Percentiles rank a stretch among this genome's conserved stretches.
Conservation (phyloP, 2,329 filamentous ascomycete genomes). For the Nannizziopsis barbatae region DNA sequence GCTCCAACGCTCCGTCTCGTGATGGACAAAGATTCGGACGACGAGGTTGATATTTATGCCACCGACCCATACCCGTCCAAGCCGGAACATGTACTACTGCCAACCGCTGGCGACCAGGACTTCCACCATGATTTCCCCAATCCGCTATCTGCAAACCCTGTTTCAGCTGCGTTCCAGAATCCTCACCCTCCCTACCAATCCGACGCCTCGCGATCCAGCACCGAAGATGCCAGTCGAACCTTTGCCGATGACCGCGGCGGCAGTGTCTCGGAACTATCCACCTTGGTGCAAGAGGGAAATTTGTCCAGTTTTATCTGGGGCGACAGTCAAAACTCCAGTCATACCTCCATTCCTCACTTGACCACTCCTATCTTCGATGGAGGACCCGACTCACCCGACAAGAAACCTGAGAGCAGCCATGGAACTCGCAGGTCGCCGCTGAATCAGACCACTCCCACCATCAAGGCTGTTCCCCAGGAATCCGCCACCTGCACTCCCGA, state of each 20-base stretch:
- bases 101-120: constrained; percentile 29
- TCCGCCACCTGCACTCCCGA: constrained; percentile 19
- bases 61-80: constrained; percentile 39
- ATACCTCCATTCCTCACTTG: constrained; percentile 15
- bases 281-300: constrained; percentile 11
- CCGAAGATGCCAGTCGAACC: constrained; percentile 7
- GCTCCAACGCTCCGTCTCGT: constrained; percentile 30
- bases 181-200: neutral
- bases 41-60: constrained; percentile 32
- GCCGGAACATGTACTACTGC: constrained; percentile 36
- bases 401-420: constrained; percentile 15
- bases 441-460: constrained; percentile 19
- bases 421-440: constrained; percentile 21
- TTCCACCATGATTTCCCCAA: constrained; percentile 17
- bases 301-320: constrained; percentile 15
- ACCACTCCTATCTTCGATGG: constrained; percentile 15
- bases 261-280: constrained; percentile 13
- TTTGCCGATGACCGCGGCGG: constrained; percentile 5
- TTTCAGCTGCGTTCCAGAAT: constrained; percentile 23
- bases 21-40: constrained; percentile 22
- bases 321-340: constrained; percentile 15
- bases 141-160: constrained; percentile 14
- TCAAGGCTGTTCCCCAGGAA: constrained; percentile 29
- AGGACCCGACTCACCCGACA: constrained; percentile 20
- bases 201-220: constrained; percentile 1